These are phyloP conservation scores for Globisporangium barbulae DNA, from an alignment of 352 stramenopile species.

Conservation along the genomic window DNA sequence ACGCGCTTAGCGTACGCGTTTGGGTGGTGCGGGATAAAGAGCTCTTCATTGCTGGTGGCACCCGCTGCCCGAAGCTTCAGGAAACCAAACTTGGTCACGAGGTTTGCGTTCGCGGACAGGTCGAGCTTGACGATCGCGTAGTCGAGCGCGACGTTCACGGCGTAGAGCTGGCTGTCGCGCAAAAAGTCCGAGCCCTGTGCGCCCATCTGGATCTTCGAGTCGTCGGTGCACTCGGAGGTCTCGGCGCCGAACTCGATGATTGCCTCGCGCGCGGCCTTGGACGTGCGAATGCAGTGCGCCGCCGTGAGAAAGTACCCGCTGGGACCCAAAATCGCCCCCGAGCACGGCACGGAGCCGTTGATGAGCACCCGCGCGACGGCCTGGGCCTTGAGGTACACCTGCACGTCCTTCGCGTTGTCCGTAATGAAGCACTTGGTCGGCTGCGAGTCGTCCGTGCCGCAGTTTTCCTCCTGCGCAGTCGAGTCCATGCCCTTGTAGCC, in stretches of 20 bases:
- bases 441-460: conserved; percentile 21
- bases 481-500: conserved; percentile 15
- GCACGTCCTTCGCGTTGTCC: conserved; percentile 6
- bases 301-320: conserved; percentile 28
- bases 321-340: conserved; percentile 18
- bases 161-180: conserved; percentile 20
- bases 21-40: conserved; percentile 28
- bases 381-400: conserved; percentile 23
- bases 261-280: conserved; percentile 11
- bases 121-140: conserved; percentile 31
- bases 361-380: conserved; percentile 26
- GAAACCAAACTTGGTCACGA: conserved; percentile 21
- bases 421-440: conserved; percentile 26
- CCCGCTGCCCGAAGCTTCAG: conserved; percentile 15
- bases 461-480: conserved; percentile 15
- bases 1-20: conserved; percentile 23
- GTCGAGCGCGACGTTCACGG: conserved; percentile 21
- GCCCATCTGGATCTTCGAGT: conserved; percentile 23
- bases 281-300: conserved; percentile 23
- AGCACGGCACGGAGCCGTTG: conserved; percentile 24
- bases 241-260: conserved; percentile 28
- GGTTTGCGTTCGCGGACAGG: not conserved
- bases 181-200: conserved; percentile 21
- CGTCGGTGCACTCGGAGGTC: conserved; percentile 16
- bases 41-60: conserved; percentile 13